A percentile compares a stretch with the other conserved stretches of the same genome.
Conservation (phyloP, 768 basidiomycete species). For the Auricularia cornea region DNA sequence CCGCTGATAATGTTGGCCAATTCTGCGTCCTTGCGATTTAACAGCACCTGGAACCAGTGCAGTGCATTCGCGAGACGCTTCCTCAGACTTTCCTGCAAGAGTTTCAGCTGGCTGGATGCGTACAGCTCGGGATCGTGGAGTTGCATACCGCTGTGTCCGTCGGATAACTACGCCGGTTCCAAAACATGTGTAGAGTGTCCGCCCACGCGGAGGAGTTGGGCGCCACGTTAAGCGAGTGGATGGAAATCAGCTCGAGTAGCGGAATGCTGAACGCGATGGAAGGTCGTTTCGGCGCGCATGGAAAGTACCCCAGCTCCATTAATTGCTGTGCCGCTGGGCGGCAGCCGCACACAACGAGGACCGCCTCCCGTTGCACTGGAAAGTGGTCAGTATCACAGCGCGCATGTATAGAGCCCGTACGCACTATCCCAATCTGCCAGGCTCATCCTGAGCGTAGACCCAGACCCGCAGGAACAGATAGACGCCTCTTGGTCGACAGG, state of each 20-base stretch:
- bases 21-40: neutral
- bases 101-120: neutral
- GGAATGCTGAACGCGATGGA: neutral
- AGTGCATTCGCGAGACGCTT: neutral
- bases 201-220: neutral
- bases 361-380: too few relatives aligned
- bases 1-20: too few relatives aligned
- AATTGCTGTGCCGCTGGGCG: neutral
- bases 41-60: neutral
- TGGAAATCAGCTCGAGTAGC: neutral
- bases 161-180: neutral
- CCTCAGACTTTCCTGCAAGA: neutral
- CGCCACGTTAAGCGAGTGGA: neutral
- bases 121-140: neutral
- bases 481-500: too few relatives aligned
- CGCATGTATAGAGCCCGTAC: too few relatives aligned
- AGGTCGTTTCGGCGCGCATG: slow-evolving; percentile 1
- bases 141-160: neutral
- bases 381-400: too few relatives aligned
- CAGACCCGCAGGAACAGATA: too few relatives aligned
- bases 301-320: neutral
- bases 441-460: too few relatives aligned
- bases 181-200: neutral
- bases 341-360: neutral
- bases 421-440: too few relatives aligned